Evolutionary conservation across 1,284 basidiomycete genomes (phyloP).

Genomic region (Cutaneotrichosporon mucoides): DNA sequence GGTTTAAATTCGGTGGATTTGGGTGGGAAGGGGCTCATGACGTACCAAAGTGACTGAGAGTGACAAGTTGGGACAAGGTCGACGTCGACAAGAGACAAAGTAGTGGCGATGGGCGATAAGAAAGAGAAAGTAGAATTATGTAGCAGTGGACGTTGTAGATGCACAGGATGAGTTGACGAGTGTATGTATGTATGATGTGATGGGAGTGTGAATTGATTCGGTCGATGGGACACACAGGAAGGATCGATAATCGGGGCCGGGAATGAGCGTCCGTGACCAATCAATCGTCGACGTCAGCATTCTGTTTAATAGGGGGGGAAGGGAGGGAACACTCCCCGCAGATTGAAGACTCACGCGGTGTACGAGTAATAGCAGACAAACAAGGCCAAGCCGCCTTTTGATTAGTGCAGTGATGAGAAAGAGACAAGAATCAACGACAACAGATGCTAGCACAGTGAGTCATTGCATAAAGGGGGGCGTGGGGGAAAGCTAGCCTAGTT

Average conservation of each 20-base stretch:
- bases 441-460: too few relatives aligned
- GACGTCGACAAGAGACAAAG: too few relatives aligned
- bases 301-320: too few relatives aligned
- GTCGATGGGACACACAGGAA: neutral
- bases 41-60: neutral
- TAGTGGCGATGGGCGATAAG: neutral
- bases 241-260: slow-evolving; percentile 1
- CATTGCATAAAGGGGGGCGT: too few relatives aligned
- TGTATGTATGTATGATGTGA: neutral
- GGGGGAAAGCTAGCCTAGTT: too few relatives aligned
- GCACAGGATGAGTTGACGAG: neutral
- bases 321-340: neutral
- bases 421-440: too few relatives aligned
- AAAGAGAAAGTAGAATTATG: neutral
- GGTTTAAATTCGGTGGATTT: neutral
- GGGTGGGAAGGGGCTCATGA: neutral
- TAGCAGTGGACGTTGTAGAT: neutral
- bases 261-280: neutral
- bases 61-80: neutral
- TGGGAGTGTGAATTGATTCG: too few relatives aligned
- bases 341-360: neutral
- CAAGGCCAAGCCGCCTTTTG: too few relatives aligned
- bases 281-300: slow-evolving; percentile 3
- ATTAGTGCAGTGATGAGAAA: too few relatives aligned
- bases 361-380: too few relatives aligned